These are phyloP conservation scores for Nannochloris sp. DNA, from an alignment of 139 green algal species.

Conservation along the genomic window DNA sequence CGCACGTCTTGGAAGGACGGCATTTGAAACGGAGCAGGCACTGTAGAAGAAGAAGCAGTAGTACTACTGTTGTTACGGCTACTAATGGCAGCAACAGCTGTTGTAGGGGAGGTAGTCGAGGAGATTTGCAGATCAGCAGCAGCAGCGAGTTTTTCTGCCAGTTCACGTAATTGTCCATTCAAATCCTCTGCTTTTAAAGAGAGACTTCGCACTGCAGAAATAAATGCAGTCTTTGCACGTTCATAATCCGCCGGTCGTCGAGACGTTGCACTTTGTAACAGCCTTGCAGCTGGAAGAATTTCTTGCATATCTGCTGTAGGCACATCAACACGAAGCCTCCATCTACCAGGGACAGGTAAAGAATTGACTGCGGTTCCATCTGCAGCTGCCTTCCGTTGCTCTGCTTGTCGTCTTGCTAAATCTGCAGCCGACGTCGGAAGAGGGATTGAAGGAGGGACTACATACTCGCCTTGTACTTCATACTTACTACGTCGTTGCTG, in stretches of 20 bases:
- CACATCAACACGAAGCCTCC: conserved; percentile 43
- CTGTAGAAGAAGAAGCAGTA: background rate
- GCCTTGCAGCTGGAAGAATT: conserved; percentile 72
- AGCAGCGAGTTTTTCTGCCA: conserved; percentile 18
- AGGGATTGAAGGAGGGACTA: conserved; percentile 39
- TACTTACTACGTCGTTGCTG: conserved; percentile 60
- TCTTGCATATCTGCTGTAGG: conserved; percentile 77
- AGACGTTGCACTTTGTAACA: conserved; percentile 50
- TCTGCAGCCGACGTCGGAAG: conserved; percentile 37
- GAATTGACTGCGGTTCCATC: background rate
- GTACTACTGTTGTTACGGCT: background rate
- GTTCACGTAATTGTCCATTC: conserved; percentile 1
- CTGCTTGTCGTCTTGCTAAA: conserved; percentile 1
- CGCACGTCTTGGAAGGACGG: conserved; percentile 64
- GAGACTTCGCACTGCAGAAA: conserved; percentile 36
- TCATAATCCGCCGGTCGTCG: conserved; percentile 53
- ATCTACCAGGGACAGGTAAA: conserved; percentile 31
- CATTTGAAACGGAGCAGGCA: conserved; percentile 15
- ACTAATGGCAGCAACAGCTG: background rate
- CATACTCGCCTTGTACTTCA: conserved; percentile 73
- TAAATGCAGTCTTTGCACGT: conserved; percentile 61
- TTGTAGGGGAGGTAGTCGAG: background rate
- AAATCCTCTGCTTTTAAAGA: conserved; percentile 19
- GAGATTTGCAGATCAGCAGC: too few species aligned
- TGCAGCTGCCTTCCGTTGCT: background rate